Conservation (phyloP, 2,329 filamentous ascomycete genomes). For the Microsporum canis region DNA sequence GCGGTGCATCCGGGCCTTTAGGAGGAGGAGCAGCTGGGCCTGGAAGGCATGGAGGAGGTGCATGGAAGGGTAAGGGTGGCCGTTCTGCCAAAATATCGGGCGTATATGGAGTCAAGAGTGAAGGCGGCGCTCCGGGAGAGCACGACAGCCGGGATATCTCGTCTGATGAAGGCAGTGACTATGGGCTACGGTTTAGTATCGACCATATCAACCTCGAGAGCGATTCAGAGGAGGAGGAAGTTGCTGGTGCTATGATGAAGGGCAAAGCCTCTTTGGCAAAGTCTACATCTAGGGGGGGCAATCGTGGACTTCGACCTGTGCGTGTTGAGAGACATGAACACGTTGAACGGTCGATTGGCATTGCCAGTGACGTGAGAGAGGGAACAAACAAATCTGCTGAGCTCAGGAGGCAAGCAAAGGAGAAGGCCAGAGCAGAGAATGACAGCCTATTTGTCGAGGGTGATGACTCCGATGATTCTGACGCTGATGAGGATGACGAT, state of each 20-base stretch:
- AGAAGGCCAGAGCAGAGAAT: conserved; percentile 21
- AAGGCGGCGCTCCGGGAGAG: conserved; percentile 19
- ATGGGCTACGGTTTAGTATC: conserved; percentile 42
- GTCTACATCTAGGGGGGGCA: conserved; percentile 7
- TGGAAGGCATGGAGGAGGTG: conserved; percentile 19
- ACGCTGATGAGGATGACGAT: conserved; percentile 24
- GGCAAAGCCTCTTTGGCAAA: conserved; percentile 19
- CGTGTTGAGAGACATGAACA: conserved; percentile 47
- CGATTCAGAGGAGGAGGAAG: conserved; percentile 38
- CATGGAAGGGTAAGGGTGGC: conserved; percentile 18
- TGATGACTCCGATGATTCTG: conserved; percentile 16
- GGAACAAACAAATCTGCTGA: conserved; percentile 37
- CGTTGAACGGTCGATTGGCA: conserved; percentile 41
- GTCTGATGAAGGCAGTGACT: conserved; percentile 41
- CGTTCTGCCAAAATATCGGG: conserved; percentile 19
- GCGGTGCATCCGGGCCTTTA: conserved; percentile 21
- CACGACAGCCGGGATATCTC: conserved; percentile 23
- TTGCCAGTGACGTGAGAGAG: conserved; percentile 45
- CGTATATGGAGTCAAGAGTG: conserved; percentile 20
- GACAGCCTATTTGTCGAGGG: conserved; percentile 26
- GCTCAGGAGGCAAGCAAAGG: conserved; percentile 27
- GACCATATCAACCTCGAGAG: conserved; percentile 47
- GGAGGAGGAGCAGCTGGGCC: conserved; percentile 19
- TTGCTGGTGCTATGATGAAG: conserved; percentile 24
- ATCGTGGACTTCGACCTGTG: conserved; percentile 38